These are phyloP conservation scores for Thelephora aurantiotincta DNA, from an alignment of 768 basidiomycete species.

Conservation along the genomic window DNA sequence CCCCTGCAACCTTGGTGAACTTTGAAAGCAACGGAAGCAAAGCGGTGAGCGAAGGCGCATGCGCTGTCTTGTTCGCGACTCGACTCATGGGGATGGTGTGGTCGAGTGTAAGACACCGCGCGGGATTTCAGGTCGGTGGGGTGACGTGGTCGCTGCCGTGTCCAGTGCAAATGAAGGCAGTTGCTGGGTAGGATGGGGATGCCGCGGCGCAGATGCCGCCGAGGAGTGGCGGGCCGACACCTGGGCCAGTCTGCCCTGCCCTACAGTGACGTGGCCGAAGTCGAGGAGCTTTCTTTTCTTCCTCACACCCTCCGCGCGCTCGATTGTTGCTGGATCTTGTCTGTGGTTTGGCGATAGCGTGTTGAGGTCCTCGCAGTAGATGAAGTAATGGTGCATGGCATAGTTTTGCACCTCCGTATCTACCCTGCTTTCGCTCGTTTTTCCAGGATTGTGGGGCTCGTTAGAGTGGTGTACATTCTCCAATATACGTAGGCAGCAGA, in stretches of 20 bases:
- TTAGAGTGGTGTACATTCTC: slow-evolving; percentile 72
- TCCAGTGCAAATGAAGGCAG: too few relatives aligned
- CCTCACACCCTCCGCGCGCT: slow-evolving; percentile 23
- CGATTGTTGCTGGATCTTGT: slow-evolving; percentile 26
- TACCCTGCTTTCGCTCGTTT: slow-evolving; percentile 39
- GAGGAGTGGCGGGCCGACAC: too few relatives aligned
- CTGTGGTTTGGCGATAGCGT: slow-evolving; percentile 26
- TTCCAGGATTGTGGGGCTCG: slow-evolving; percentile 55
- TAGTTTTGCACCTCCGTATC: slow-evolving; percentile 81
- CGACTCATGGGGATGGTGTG: too few relatives aligned
- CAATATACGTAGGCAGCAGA: neutral
- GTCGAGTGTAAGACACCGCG: too few relatives aligned
- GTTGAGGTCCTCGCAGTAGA: slow-evolving; percentile 75
- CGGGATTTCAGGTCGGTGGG: too few relatives aligned
- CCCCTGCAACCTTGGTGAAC: too few relatives aligned
- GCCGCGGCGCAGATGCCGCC: too few relatives aligned
- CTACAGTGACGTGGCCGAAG: slow-evolving; percentile 14
- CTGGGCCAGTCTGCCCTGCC: slow-evolving; percentile 14
- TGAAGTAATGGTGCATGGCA: slow-evolving; percentile 82
- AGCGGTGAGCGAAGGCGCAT: too few relatives aligned
- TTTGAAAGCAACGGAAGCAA: too few relatives aligned
- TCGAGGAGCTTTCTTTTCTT: neutral
- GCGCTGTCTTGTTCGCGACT: too few relatives aligned
- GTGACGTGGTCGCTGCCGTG: too few relatives aligned
- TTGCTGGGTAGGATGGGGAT: too few relatives aligned